Evolutionary conservation across 495 filamentous ascomycete species (phyloP), one percentile per base, ranked within the genome.

Genomic region (Bathelium albidoporum): DNA sequence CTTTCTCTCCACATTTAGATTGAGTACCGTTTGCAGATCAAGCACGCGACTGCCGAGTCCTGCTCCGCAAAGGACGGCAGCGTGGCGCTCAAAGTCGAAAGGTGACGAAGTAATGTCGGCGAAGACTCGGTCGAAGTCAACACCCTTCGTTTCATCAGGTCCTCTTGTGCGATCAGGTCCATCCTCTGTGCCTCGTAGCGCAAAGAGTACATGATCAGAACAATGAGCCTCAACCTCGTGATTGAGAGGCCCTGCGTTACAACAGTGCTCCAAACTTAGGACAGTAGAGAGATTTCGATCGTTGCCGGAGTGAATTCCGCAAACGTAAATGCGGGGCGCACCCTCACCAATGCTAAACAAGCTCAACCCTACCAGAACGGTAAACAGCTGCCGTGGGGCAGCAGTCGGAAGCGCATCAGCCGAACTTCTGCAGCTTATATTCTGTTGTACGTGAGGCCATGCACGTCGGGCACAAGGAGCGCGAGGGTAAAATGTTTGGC

Each of bases 301-400:
- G 29, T 55, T 10, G n/a, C 24, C 49, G 49, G 49, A 55, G 49
- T 24, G 5, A 55, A 55, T 55, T 55, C 49, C 49, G 49, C 49
- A 29, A 20, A 29, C 20, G 9, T 29, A 55, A 55, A 24, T 26
- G 49, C 49, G 49, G 49, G 49, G 49, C 49, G 4, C 16, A 5
- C 4, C 4, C 29, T 55, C 10, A 55, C 49, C 49, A 55, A 29
- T 55, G 29, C 22, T 26, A 55, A 24, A 26, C 24, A 55, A 55
- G 49, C 20, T 55, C 49, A 55, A 55, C 49, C 49, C n/a, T 29
- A 7, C n/a, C 5, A 55, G 49, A 16, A 29, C 49, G 49, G 49
- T 26, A 26, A 29, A 26, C 20, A 29, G 49, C 22, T 55, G 49
- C 49, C 49, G 49, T n/a, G n/a, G n/a, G n/a, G 49, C 20, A 20